phyloP scores from a whole-genome alignment of 2,329 filamentous ascomycete species.

The Grosmannia penicillata region DNA sequence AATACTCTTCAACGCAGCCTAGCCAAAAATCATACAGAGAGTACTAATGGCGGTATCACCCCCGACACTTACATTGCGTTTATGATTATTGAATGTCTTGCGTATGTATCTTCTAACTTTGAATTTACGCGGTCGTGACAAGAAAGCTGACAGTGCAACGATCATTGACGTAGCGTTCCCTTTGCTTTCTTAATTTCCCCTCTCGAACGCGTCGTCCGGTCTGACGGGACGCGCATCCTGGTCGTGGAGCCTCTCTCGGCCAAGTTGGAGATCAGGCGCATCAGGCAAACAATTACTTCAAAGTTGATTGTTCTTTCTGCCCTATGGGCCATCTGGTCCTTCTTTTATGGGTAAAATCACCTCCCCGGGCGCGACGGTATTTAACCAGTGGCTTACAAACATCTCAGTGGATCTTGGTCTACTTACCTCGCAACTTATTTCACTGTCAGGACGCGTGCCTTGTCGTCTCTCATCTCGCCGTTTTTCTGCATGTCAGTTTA shows the following conservation, averaged over 20 bases:
- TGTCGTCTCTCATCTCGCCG: conserved; percentile 22
- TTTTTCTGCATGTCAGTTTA: conserved; percentile 28
- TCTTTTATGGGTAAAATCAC: conserved; percentile 1
- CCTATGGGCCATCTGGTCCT: conserved; percentile 4
- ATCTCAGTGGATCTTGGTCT: conserved; percentile 1
- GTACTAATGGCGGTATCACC: not conserved
- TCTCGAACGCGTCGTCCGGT: not conserved
- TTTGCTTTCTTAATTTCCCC: conserved; percentile 2
- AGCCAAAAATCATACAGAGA: not conserved
- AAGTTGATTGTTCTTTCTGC: conserved; percentile 1
- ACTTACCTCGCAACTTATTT: conserved; percentile 4
- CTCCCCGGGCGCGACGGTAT: not conserved
- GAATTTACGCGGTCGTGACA: too few relatives aligned
- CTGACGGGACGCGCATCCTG: conserved; percentile 1
- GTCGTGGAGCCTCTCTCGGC: not conserved
- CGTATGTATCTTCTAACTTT: not conserved
- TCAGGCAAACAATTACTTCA: not conserved
- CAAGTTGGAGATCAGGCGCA: not conserved
- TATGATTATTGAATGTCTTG: conserved; percentile 1
- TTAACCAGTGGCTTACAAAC: not conserved
- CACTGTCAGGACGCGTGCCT: not conserved
- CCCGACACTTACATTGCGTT: conserved; percentile 4
- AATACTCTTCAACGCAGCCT: too few relatives aligned
- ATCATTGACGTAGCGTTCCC: too few relatives aligned
- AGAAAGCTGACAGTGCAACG: too few relatives aligned